Base-by-base conservation (phyloP, 306 rosid species). In the Cicer judaicum region DNA sequence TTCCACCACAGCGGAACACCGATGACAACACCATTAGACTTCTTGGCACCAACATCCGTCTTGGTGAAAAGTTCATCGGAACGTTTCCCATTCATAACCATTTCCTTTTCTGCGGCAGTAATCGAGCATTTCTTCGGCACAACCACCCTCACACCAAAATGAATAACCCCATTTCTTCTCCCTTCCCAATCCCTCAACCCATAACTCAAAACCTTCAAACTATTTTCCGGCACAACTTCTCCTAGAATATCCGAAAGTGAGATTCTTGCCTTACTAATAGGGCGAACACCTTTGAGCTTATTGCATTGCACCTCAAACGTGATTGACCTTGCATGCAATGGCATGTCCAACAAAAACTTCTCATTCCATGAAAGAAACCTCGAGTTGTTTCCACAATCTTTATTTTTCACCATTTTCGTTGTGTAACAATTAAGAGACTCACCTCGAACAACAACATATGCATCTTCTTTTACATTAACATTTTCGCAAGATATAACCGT, bases 141-240 rank as follows among this genome's bases (percentile, higher is more conserved):
- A 43, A 52, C 53, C 59, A 64, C 68, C 73, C 84, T 84, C 46
- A 90, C 96, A 0, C 91, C 76, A 9, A 88, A 69, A 24, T 88
- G 84, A 19, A 88, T 44, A 38, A 90, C 78, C 11, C 96, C 96
- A 5, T 83, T 88, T 49, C 71, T 46, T 40, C 55, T 73, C 0
- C 96, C 91, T 36, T 73, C 77, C 14, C 64, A 34, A 10, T 88
- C 83, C 68, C 92, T 79, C 68, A 88, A 49, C 55, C 91, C 40
- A 19, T 90, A 90, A 56, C 96, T 90, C 78, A 86, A 40, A 40
- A 77, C 59, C 48, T 80, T 87, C 82, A 65, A 39, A 70, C 66
- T 62, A 16, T 57, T 53, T 14, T 77, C 86, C 56, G 90, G 82
- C 43, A 84, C 56, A 2, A 7, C 44, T 0, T 47, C 86, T 13